Conservation (phyloP, 352 stramenopile species). For the Phytophthora brassicae region DNA sequence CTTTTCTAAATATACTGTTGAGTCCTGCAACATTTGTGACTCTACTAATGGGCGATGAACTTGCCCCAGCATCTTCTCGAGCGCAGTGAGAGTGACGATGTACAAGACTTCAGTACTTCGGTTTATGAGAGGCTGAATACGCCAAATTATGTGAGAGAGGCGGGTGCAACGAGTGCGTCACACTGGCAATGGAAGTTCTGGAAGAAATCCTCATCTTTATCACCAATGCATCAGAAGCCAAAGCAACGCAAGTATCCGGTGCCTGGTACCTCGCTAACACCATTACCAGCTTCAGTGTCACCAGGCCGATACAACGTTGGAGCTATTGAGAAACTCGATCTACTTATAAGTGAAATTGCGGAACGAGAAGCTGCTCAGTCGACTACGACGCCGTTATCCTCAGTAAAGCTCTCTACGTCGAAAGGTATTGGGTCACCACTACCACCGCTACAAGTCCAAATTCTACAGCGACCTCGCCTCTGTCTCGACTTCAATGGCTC, state of each 20-base stretch:
- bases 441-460: slow-evolving; percentile 37
- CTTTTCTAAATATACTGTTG: slow-evolving; percentile 15
- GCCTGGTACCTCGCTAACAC: slow-evolving; percentile 11
- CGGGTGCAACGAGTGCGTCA: slow-evolving; percentile 4
- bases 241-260: slow-evolving; percentile 19
- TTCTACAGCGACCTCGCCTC: slow-evolving; percentile 48
- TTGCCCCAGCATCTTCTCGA: slow-evolving; percentile 23
- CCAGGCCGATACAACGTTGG: slow-evolving; percentile 4
- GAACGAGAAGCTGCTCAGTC: slow-evolving; percentile 4
- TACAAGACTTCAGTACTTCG: neutral
- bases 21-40: slow-evolving; percentile 12
- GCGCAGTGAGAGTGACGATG: slow-evolving; percentile 32
- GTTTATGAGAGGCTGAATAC: neutral
- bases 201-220: slow-evolving; percentile 13
- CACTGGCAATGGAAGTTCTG: slow-evolving; percentile 29
- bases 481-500: slow-evolving; percentile 34
- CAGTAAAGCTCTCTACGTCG: neutral
- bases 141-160: slow-evolving; percentile 9
- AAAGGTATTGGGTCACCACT: slow-evolving; percentile 14
- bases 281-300: slow-evolving; percentile 10
- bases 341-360: slow-evolving; percentile 15
- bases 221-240: slow-evolving; percentile 12
- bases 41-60: slow-evolving; percentile 16
- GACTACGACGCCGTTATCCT: neutral
- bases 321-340: slow-evolving; percentile 2